Conservation (phyloP, 768 basidiomycete species). For the Mycena olivaceomarginata region DNA sequence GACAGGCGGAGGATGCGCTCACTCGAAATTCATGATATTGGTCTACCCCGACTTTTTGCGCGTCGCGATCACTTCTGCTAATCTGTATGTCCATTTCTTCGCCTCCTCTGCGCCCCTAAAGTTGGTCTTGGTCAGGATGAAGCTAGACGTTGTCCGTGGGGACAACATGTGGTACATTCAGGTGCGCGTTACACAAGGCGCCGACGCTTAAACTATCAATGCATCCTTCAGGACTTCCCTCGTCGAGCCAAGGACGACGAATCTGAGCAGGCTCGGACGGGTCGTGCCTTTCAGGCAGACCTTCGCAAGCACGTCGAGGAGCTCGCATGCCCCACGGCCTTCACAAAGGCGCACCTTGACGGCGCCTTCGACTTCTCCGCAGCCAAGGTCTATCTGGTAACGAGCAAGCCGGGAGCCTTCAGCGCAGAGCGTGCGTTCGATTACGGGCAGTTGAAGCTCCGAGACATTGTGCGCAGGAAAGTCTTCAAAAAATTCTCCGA, state of each 20-base stretch:
- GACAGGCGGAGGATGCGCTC: conserved; percentile 22
- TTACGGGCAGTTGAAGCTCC: conserved; percentile 25
- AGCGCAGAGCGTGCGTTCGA: neutral
- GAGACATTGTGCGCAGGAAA: conserved; percentile 8
- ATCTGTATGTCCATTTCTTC: conserved; percentile 11
- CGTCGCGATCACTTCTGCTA: conserved; percentile 33
- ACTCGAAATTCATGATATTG: conserved; percentile 33
- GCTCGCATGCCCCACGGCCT: conserved; percentile 2
- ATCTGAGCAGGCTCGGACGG: neutral
- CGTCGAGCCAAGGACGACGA: neutral
- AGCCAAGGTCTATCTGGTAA: conserved; percentile 27
- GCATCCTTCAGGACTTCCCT: neutral
- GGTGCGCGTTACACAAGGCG: neutral
- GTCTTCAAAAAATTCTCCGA: conserved; percentile 3
- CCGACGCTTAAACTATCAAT: neutral
- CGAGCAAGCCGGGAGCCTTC: conserved; percentile 13
- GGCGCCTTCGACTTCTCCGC: conserved; percentile 20
- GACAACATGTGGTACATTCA: conserved; percentile 30
- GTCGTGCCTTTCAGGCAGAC: neutral
- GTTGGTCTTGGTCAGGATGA: neutral
- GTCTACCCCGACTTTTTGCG: conserved; percentile 32
- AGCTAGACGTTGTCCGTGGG: neutral
- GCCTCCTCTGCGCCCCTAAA: neutral
- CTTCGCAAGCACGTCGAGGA: conserved; percentile 6
- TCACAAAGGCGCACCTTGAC: neutral